A percentile compares a stretch with the other conserved stretches of the same genome.
These are phyloP conservation scores for Aechmea fasciata DNA, from an alignment of 176 grass and related monocot genomes.

Conservation along the genomic window DNA sequence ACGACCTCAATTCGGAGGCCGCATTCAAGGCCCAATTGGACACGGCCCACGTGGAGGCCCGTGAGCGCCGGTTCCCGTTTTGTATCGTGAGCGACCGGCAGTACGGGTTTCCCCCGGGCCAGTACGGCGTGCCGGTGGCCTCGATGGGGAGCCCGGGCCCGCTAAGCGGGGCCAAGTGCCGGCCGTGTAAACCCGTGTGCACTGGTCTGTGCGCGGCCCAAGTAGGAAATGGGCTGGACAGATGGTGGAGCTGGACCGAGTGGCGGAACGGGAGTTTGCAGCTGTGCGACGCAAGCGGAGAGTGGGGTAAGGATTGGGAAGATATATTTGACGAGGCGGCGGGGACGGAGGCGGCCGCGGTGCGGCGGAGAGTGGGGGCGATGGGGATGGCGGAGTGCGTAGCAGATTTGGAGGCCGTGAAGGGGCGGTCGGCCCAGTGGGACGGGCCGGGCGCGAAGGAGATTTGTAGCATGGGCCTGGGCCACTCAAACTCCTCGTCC, in stretches of 20 bases:
- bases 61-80: slow-evolving; percentile 44
- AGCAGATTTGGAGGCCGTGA: slow-evolving; percentile 31
- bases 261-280: slow-evolving; percentile 45
- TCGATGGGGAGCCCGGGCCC: slow-evolving; percentile 48
- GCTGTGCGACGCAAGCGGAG: slow-evolving; percentile 40
- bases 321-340: slow-evolving; percentile 37
- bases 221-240: not conserved
- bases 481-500: not conserved
- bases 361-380: slow-evolving; percentile 2
- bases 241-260: slow-evolving; percentile 47
- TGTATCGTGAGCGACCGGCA: slow-evolving; percentile 57
- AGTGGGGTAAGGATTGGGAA: slow-evolving; percentile 55
- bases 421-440: slow-evolving; percentile 22
- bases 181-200: slow-evolving; percentile 46
- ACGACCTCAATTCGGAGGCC: slow-evolving; percentile 54
- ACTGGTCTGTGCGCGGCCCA: slow-evolving; percentile 1
- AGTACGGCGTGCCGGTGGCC: slow-evolving; percentile 57
- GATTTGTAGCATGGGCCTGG: slow-evolving; percentile 34
- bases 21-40: slow-evolving; percentile 56
- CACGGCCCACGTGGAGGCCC: not conserved
- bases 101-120: slow-evolving; percentile 39
- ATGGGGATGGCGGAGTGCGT: slow-evolving; percentile 31
- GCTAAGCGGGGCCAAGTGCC: slow-evolving; percentile 79
- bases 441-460: slow-evolving; percentile 28
- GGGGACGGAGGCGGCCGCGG: slow-evolving; percentile 24